These are phyloP conservation scores for Fonsecaea monophora DNA, from an alignment of 2,329 filamentous ascomycete species.

Conservation along the genomic window DNA sequence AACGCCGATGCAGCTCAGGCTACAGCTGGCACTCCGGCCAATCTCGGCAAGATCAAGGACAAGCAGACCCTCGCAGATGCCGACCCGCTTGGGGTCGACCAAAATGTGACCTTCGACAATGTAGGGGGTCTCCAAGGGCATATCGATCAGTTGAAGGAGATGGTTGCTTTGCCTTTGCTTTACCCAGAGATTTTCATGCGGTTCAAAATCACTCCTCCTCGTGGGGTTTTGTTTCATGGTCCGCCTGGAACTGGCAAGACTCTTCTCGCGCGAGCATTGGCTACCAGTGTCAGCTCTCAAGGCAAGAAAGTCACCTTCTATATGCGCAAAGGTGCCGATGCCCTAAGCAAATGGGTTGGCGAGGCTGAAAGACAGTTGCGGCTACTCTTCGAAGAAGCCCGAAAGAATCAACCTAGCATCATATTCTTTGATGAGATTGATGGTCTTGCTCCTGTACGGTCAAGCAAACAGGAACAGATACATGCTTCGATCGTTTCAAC, in stretches of 20 bases:
- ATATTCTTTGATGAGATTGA: slow-evolving; percentile 99
- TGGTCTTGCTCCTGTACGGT: slow-evolving; percentile 91
- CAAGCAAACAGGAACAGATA: slow-evolving; percentile 98
- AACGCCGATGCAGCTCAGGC: slow-evolving; percentile 63
- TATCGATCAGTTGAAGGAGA: slow-evolving; percentile 97
- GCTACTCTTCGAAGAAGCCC: slow-evolving; percentile 91
- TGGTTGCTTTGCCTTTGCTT: slow-evolving; percentile 91
- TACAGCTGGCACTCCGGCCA: slow-evolving; percentile 71
- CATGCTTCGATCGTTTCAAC: slow-evolving; percentile 97
- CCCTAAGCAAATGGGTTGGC: slow-evolving; percentile 97
- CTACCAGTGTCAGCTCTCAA: slow-evolving; percentile 85
- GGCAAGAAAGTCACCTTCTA: slow-evolving; percentile 98
- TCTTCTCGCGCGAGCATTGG: slow-evolving; percentile 88
- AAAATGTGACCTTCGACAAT: slow-evolving; percentile 90
- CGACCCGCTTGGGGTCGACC: slow-evolving; percentile 90
- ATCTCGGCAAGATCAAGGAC: slow-evolving; percentile 92
- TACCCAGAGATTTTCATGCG: slow-evolving; percentile 93
- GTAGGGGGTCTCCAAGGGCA: slow-evolving; percentile 92
- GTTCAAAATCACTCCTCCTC: slow-evolving; percentile 91
- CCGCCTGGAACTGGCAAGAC: slow-evolving; percentile 98
- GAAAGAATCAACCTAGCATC: slow-evolving; percentile 95
- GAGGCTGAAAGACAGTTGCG: slow-evolving; percentile 95
- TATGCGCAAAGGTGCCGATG: slow-evolving; percentile 98
- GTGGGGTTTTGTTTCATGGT: slow-evolving; percentile 95
- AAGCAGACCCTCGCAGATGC: slow-evolving; percentile 90